Percentiles rank a stretch among this genome's conserved stretches.
These are phyloP conservation scores for Aspergillaceae sp. DNA, from an alignment of 2,329 filamentous ascomycete species.

Conservation along the genomic window DNA sequence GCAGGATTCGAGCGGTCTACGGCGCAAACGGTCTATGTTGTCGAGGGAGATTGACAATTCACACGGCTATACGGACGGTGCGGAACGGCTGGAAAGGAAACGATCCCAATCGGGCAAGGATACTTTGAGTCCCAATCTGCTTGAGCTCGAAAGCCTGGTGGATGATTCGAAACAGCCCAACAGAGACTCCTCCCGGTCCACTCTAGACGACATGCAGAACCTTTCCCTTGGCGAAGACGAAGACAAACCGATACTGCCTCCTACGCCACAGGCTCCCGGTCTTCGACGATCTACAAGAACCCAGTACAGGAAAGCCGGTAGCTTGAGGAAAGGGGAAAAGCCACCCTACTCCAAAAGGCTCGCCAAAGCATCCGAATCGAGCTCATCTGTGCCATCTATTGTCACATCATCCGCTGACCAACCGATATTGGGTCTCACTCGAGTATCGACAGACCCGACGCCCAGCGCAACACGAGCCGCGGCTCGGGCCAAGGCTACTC, in stretches of 20 bases:
- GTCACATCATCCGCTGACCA: constrained; percentile 26
- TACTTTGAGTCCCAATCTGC: constrained; percentile 54
- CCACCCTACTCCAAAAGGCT: constrained; percentile 66
- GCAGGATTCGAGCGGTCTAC: constrained; percentile 50
- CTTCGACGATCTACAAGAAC: constrained; percentile 85
- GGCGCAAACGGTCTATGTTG: constrained; percentile 90
- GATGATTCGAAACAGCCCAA: constrained; percentile 64
- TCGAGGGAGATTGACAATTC: constrained; percentile 81
- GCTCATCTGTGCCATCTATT: constrained; percentile 41
- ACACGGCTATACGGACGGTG: constrained; percentile 69
- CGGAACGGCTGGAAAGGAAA: constrained; percentile 68
- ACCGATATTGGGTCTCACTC: constrained; percentile 24
- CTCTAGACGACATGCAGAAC: constrained; percentile 33
- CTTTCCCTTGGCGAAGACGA: constrained; percentile 44
- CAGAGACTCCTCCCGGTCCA: constrained; percentile 52
- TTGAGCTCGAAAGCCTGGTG: constrained; percentile 69
- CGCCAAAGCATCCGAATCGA: constrained; percentile 54
- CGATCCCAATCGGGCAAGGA: constrained; percentile 52
- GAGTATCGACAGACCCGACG: constrained; percentile 30
- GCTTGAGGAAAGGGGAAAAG: constrained; percentile 69
- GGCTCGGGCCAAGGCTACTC: constrained; percentile 35
- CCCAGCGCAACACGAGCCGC: constrained; percentile 32
- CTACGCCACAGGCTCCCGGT: constrained; percentile 63
- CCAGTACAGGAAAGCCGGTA: constrained; percentile 73
- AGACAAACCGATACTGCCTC: constrained; percentile 79